Evolutionary conservation across 164 flowering plant genomes (phyloP), one percentile per base, ranked within the genome.

Genomic region (Brasenia schreberi): DNA sequence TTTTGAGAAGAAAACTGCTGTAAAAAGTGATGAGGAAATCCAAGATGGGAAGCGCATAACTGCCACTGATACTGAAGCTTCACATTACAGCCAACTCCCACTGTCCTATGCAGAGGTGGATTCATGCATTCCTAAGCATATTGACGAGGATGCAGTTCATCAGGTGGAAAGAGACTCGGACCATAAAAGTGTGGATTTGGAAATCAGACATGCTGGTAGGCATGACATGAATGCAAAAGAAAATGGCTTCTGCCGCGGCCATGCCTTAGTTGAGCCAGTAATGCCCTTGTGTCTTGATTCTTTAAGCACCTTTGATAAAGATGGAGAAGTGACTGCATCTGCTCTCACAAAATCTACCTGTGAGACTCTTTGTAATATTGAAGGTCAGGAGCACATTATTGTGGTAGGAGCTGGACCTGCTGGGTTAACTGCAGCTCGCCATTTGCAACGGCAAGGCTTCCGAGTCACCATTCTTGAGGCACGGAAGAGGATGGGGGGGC

Each of bases 351-450:
- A 49, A 49, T 9, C 56, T 49, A 3, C 56, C 16, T 9, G 16
- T 49, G 16, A 3, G 16, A 49, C 56, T 14, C 10, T 49, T 49
- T 7, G 56, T 76, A 78, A 70, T 67, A 69, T 79, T 27, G 78
- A 79, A 73, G 71, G 61, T 58, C 66, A 63, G 60, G 87, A 83
- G 75, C 83, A 67, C 75, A 77, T 95, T 43, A 84, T 95, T 56
- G 84, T 95, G 19, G 73, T 95, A 42, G 99, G 99, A 75, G 99
- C 99, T 68, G 99, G 99, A 70, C 96, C 99, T 73, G 96, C 99
- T 74, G 99, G 99, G 63, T 80, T 95, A 73, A 87, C 85, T 76
- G 97, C 97, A 18, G 97, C 97, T n/a, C 87, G 96, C 17, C 99
- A 95, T 81, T 81, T 95, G 83, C 88, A 85, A 72, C 89, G 96